A percentile compares a stretch with the other conserved stretches of the same genome.
phyloP scores from a whole-genome alignment of 768 basidiomycete species.

The Naganishia randhawae region DNA sequence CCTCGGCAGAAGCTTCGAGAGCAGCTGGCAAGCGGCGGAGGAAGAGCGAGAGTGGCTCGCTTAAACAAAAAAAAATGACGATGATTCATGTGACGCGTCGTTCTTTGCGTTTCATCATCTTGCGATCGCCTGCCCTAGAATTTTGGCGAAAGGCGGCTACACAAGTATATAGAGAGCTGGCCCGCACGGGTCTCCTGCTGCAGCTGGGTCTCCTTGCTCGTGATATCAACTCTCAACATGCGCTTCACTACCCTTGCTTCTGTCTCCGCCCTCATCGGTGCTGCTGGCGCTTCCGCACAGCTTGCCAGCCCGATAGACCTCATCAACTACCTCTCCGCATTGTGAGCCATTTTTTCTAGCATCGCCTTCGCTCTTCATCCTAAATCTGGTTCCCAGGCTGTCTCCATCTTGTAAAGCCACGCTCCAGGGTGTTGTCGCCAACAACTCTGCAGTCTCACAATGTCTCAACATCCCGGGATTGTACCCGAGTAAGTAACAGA shows the following conservation, averaged over 20 bases:
- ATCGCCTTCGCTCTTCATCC: no score
- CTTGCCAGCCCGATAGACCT: conserved; percentile 19
- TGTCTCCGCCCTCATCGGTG: conserved; percentile 16
- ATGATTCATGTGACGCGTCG: conserved; percentile 4
- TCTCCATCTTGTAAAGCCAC: conserved; percentile 24
- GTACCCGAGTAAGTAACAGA: conserved; percentile 18
- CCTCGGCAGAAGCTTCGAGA: conserved; percentile 8
- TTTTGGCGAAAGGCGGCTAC: not conserved
- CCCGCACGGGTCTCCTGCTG: not conserved
- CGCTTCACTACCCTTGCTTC: conserved; percentile 18
- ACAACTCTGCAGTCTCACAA: conserved; percentile 18
- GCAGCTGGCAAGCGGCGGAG: not conserved
- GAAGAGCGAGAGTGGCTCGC: not conserved
- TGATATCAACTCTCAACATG: not conserved
- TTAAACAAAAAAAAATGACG: conserved; percentile 5
- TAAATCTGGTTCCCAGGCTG: conserved; percentile 9
- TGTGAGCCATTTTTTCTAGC: conserved; percentile 1
- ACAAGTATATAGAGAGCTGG: not conserved
- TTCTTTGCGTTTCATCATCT: not conserved
- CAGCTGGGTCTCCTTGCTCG: not conserved
- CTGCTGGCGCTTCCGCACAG: conserved; percentile 24
- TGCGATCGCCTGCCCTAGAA: not conserved
- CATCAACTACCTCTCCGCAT: conserved; percentile 16
- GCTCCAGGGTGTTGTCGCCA: conserved; percentile 1
- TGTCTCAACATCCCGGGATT: conserved; percentile 26